These are phyloP conservation scores for Lippia alba DNA, from an alignment of 305 asterid genomes.

Conservation along the genomic window DNA sequence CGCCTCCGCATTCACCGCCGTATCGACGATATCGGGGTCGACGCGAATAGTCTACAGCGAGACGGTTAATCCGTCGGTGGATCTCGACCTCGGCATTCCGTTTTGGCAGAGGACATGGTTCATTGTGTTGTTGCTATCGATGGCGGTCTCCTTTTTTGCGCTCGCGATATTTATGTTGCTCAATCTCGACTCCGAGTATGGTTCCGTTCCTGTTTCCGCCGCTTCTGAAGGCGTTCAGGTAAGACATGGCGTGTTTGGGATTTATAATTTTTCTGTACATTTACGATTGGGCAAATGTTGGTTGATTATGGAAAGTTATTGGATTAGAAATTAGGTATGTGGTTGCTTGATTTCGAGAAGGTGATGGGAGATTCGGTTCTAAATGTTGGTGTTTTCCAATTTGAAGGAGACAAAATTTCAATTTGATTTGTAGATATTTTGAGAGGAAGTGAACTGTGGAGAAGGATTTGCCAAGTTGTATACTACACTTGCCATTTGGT, in stretches of 20 bases:
- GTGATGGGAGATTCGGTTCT: neutral
- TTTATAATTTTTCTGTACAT: neutral
- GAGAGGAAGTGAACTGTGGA: neutral
- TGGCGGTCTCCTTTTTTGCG: constrained; percentile 73
- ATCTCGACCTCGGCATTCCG: constrained; percentile 57
- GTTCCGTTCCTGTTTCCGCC: constrained; percentile 62
- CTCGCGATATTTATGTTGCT: constrained; percentile 66
- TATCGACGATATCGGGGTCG: constrained; percentile 45
- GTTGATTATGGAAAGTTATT: constrained; percentile 6
- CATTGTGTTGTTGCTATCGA: constrained; percentile 49
- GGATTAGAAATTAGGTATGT: neutral
- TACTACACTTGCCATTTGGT: neutral
- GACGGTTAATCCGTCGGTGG: constrained; percentile 37
- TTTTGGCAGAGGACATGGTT: constrained; percentile 78
- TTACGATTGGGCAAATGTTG: constrained; percentile 8
- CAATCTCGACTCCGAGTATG: constrained; percentile 63
- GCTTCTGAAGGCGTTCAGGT: constrained; percentile 89
- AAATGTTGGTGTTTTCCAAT: neutral
- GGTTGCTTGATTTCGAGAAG: neutral
- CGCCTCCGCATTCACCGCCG: constrained; percentile 45
- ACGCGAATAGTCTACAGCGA: constrained; percentile 59
- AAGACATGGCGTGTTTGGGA: constrained; percentile 16
- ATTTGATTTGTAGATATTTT: neutral
- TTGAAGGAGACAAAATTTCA: neutral
- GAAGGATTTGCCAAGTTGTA: neutral